phyloP scores from a whole-genome alignment of 2,329 filamentous ascomycete species.

The Shiraia bambusicola region DNA sequence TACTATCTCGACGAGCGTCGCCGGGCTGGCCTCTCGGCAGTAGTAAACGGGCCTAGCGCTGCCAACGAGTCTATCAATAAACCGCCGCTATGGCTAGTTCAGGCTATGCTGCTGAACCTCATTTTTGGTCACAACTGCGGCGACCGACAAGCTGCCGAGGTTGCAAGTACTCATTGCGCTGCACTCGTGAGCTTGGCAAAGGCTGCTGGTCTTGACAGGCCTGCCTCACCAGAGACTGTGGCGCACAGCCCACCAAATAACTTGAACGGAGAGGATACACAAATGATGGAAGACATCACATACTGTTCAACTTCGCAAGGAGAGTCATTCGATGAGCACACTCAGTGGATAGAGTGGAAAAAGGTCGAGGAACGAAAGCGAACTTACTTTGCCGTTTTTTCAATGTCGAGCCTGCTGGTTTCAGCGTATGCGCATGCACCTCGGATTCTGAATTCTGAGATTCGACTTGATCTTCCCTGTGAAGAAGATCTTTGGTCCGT shows the following conservation, averaged over 20 bases:
- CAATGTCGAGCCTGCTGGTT: slow-evolving; percentile 85
- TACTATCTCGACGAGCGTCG: slow-evolving; percentile 88
- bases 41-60: slow-evolving; percentile 55
- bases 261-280: slow-evolving; percentile 56
- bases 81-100: slow-evolving; percentile 89
- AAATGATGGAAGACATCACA: slow-evolving; percentile 55
- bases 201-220: slow-evolving; percentile 73
- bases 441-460: slow-evolving; percentile 90
- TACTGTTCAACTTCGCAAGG: slow-evolving; percentile 42
- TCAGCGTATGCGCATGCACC: slow-evolving; percentile 92
- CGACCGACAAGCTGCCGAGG: slow-evolving; percentile 86
- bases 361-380: slow-evolving; percentile 85
- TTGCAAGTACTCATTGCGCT: slow-evolving; percentile 88
- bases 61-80: slow-evolving; percentile 63
- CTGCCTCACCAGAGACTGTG: slow-evolving; percentile 33
- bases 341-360: slow-evolving; percentile 91
- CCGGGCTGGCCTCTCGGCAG: slow-evolving; percentile 74
- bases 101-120: slow-evolving; percentile 94
- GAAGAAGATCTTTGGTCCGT: slow-evolving; percentile 90
- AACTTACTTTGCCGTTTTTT: slow-evolving; percentile 87
- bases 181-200: slow-evolving; percentile 88
- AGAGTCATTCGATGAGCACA: slow-evolving; percentile 58
- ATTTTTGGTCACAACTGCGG: slow-evolving; percentile 94
- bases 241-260: slow-evolving; percentile 25
- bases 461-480: slow-evolving; percentile 83